These are phyloP conservation scores for Aspergillus homomorphus DNA, from an alignment of 495 filamentous ascomycete genomes.

Conservation along the genomic window DNA sequence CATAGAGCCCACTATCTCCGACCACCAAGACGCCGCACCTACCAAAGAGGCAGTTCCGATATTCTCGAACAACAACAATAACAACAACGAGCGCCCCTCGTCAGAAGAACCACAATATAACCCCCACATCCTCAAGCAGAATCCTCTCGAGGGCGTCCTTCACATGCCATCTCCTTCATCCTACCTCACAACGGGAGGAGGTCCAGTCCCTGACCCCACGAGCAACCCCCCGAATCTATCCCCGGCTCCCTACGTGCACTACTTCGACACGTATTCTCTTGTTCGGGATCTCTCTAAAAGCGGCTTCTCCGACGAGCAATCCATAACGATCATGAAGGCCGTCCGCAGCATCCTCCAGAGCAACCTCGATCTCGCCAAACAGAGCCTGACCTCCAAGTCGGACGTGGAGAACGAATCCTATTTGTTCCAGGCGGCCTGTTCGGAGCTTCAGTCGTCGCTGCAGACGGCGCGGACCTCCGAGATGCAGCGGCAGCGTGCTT, in stretches of 20 bases:
- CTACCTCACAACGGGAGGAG: conserved; percentile 30
- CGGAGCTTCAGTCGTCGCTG: conserved; percentile 82
- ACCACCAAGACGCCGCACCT: neutral
- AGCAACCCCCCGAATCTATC: conserved; percentile 62
- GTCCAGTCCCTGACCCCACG: conserved; percentile 29
- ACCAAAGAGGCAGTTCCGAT: neutral
- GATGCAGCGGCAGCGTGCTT: conserved; percentile 68
- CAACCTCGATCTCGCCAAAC: conserved; percentile 76
- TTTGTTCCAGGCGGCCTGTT: conserved; percentile 90
- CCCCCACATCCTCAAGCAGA: conserved; percentile 25
- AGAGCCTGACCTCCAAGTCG: conserved; percentile 71
- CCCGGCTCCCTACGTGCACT: conserved; percentile 80
- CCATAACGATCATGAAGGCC: conserved; percentile 83
- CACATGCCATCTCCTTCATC: conserved; percentile 52
- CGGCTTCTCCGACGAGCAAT: conserved; percentile 67
- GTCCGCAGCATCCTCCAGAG: conserved; percentile 69
- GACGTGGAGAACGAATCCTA: conserved; percentile 88
- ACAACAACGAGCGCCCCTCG: conserved; percentile 19
- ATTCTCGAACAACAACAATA: neutral
- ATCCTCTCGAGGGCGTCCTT: conserved; percentile 64
- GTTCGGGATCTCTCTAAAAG: conserved; percentile 70
- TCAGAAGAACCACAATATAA: conserved; percentile 27
- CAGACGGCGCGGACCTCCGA: conserved; percentile 49
- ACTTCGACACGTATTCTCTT: conserved; percentile 90
- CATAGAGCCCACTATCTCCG: neutral